These are phyloP conservation scores for Alternaria sp. DNA, from an alignment of 2,329 filamentous ascomycete genomes.

Conservation along the genomic window DNA sequence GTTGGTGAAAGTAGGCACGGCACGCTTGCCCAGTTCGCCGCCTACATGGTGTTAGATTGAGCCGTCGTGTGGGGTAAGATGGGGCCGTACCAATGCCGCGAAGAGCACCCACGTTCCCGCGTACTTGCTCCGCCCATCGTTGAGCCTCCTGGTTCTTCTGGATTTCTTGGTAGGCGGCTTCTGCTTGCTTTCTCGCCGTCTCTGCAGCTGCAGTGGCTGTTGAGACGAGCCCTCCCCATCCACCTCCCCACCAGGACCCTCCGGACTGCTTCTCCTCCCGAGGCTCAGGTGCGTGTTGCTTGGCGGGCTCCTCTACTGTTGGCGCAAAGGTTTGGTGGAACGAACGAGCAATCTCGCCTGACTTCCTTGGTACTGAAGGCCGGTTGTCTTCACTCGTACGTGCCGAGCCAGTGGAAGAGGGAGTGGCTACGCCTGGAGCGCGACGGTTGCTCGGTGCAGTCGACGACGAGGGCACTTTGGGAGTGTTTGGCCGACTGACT, in stretches of 20 bases:
- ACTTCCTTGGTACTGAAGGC: constrained; percentile 67
- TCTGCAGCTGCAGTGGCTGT: constrained; percentile 81
- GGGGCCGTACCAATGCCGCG: constrained; percentile 71
- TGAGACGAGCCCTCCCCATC: constrained; percentile 83
- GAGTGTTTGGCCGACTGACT: constrained; percentile 79
- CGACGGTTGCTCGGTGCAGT: constrained; percentile 54
- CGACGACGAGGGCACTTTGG: constrained; percentile 65
- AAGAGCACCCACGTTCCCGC: constrained; percentile 83
- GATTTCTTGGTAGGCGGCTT: constrained; percentile 92
- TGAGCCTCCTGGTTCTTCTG: constrained; percentile 96
- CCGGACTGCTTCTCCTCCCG: constrained; percentile 56
- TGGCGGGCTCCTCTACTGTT: constrained; percentile 57
- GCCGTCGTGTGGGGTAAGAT: neutral
- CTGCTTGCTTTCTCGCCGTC: constrained; percentile 89
- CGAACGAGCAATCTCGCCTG: constrained; percentile 77
- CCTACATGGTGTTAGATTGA: constrained; percentile 62
- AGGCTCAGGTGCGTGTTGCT: constrained; percentile 60
- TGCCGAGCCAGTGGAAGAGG: constrained; percentile 52
- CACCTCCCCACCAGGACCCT: constrained; percentile 67
- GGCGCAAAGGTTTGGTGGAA: constrained; percentile 77
- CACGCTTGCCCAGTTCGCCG: constrained; percentile 73
- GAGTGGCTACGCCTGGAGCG: constrained; percentile 45
- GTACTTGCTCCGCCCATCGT: constrained; percentile 93
- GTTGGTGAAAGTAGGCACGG: constrained; percentile 92
- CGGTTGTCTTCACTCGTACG: constrained; percentile 72